These are phyloP conservation scores for Linnemannia exigua DNA, from an alignment of 192 early-diverging fungal genomes.

Conservation along the genomic window DNA sequence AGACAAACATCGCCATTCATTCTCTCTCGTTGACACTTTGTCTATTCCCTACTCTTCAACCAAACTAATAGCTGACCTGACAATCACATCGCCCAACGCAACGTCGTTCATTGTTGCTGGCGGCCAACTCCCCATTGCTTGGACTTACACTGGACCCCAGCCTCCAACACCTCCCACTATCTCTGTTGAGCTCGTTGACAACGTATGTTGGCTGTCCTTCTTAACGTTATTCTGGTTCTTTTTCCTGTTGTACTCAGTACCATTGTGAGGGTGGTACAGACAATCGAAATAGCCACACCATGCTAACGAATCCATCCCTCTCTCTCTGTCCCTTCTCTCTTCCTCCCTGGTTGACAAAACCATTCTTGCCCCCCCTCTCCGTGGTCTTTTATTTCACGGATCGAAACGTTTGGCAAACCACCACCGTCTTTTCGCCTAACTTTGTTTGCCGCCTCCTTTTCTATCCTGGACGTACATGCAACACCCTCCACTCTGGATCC, in stretches of 20 bases:
- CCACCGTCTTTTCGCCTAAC: background rate
- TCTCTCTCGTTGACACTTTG: background rate
- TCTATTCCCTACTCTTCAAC: background rate
- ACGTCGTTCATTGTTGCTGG: slow-evolving; percentile 30
- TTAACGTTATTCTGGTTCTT: background rate
- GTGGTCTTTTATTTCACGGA: background rate
- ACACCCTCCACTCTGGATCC: background rate
- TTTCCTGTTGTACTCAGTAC: too few species aligned
- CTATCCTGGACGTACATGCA: background rate
- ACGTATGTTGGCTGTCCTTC: slow-evolving; percentile 10
- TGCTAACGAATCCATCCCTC: background rate
- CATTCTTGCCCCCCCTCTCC: background rate
- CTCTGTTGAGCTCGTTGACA: slow-evolving; percentile 42
- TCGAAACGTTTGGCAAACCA: background rate
- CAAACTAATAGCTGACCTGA: slow-evolving; percentile 18
- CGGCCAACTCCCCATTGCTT: slow-evolving; percentile 12
- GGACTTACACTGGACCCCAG: slow-evolving; percentile 28
- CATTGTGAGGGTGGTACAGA: background rate
- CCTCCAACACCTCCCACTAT: slow-evolving; percentile 32
- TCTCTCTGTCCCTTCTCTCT: background rate
- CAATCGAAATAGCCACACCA: background rate
- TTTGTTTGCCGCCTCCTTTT: background rate
- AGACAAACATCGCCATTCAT: too few species aligned
- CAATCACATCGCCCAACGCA: slow-evolving; percentile 13
- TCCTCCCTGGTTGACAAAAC: background rate